Evolutionary conservation across 2,329 filamentous ascomycete species (phyloP).

Genomic region (Botrytis squamosa): DNA sequence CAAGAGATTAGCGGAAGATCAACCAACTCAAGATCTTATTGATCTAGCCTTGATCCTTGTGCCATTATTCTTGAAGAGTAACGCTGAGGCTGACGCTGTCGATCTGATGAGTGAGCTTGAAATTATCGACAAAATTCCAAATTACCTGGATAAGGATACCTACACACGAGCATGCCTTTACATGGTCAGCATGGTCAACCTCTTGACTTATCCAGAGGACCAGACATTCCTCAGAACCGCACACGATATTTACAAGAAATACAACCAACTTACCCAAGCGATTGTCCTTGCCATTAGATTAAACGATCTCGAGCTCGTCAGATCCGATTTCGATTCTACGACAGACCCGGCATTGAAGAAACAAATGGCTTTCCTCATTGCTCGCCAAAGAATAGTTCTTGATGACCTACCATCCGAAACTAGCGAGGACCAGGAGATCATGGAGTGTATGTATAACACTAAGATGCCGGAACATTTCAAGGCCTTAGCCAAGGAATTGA

Average conservation of each 20-base stretch:
- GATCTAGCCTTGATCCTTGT: conserved; percentile 82
- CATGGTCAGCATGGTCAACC: conserved; percentile 98
- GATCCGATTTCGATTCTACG: conserved; percentile 75
- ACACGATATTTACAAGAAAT: conserved; percentile 89
- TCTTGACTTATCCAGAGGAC: conserved; percentile 96
- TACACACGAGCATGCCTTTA: conserved; percentile 93
- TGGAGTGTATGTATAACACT: conserved; percentile 83
- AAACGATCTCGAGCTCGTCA: conserved; percentile 82
- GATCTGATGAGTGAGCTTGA: conserved; percentile 96
- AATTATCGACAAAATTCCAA: conserved; percentile 88
- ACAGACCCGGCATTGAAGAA: conserved; percentile 81
- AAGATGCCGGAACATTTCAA: conserved; percentile 92
- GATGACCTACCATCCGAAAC: conserved; percentile 63
- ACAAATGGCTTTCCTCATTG: conserved; percentile 91
- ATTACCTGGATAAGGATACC: conserved; percentile 90
- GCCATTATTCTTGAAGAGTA: conserved; percentile 93
- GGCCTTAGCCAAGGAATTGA: conserved; percentile 88
- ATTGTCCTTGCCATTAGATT: conserved; percentile 92
- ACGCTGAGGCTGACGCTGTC: conserved; percentile 96
- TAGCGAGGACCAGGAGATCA: conserved; percentile 70
- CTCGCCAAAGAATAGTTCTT: conserved; percentile 84
- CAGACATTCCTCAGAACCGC: conserved; percentile 91
- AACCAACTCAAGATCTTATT: conserved; percentile 78
- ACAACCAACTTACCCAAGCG: conserved; percentile 90
- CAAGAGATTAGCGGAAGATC: conserved; percentile 81